Evolutionary conservation across 768 basidiomycete species (phyloP).

Genomic region (Neoboletus brunneissimus): DNA sequence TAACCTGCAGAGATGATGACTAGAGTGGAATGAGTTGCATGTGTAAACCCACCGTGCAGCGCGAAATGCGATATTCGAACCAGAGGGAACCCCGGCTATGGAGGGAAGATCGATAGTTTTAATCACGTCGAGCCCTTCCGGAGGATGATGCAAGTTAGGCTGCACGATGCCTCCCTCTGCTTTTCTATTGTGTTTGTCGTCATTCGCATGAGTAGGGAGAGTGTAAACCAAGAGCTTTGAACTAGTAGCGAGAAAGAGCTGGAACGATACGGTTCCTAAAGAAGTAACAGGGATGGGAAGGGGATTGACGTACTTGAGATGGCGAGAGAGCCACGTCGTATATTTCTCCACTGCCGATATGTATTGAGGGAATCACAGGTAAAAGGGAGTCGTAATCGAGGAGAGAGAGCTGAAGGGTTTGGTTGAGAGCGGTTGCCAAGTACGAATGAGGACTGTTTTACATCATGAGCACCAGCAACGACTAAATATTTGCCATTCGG

Average conservation of each 20-base stretch:
- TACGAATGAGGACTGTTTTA: conserved; percentile 36
- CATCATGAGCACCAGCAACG: conserved; percentile 71
- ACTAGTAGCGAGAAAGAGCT: conserved; percentile 71
- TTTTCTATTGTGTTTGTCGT: background rate
- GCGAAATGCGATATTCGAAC: conserved; percentile 54
- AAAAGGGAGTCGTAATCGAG: conserved; percentile 59
- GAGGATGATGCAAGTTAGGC: conserved; percentile 12
- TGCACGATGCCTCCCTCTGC: conserved; percentile 31
- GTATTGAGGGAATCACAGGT: conserved; percentile 46
- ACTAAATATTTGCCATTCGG: conserved; percentile 62
- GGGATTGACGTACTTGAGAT: conserved; percentile 46
- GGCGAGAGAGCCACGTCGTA: conserved; percentile 82
- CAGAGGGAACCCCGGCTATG: conserved; percentile 42
- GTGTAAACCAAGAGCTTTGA: conserved; percentile 61
- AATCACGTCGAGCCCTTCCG: conserved; percentile 40
- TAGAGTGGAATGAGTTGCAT: background rate
- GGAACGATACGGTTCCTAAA: background rate
- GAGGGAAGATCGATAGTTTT: conserved; percentile 55
- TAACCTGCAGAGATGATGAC: conserved; percentile 41
- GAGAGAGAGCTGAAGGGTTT: conserved; percentile 51
- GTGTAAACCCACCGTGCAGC: conserved; percentile 47
- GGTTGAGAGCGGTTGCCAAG: conserved; percentile 13
- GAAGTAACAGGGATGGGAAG: background rate
- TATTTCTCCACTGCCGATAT: conserved; percentile 69
- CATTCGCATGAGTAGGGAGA: conserved; percentile 38